Evolutionary conservation across 176 grass and related monocot genomes (phyloP).

Genomic region (Juncus inflexus): DNA sequence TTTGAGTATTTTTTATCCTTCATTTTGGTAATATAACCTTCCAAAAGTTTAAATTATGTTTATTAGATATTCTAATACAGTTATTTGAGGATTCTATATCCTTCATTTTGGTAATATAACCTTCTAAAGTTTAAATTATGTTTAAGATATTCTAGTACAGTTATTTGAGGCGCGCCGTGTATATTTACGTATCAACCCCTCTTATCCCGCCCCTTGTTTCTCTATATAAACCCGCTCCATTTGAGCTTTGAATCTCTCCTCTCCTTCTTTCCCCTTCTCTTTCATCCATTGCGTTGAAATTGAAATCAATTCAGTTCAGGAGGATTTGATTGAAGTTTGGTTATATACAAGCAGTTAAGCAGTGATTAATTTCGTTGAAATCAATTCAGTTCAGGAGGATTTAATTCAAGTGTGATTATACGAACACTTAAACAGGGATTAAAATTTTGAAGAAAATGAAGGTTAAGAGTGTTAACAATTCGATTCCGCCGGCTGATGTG

Average conservation of each 20-base stretch:
- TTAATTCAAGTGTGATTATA: neutral
- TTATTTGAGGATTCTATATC: too few species aligned
- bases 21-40: neutral
- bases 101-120: neutral
- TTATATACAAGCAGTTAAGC: too few species aligned
- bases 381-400: neutral
- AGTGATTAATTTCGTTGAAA: too few species aligned
- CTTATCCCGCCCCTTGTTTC: neutral
- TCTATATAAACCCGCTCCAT: slow-evolving; percentile 17
- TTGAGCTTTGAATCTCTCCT: neutral
- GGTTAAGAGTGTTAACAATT: slow-evolving; percentile 14
- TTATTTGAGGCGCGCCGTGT: neutral
- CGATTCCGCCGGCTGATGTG: slow-evolving; percentile 33
- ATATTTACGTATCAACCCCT: neutral
- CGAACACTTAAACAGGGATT: neutral
- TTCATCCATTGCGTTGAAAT: neutral
- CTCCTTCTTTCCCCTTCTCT: neutral
- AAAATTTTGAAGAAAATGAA: slow-evolving; percentile 13
- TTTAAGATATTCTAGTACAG: neutral
- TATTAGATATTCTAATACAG: neutral
- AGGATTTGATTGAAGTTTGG: too few species aligned
- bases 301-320: too few species aligned
- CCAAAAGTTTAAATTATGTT: neutral
- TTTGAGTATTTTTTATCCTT: neutral
- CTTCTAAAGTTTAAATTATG: neutral